These are phyloP conservation scores for Mollisia scopiformis DNA, from an alignment of 2,329 filamentous ascomycete genomes.

Conservation along the genomic window DNA sequence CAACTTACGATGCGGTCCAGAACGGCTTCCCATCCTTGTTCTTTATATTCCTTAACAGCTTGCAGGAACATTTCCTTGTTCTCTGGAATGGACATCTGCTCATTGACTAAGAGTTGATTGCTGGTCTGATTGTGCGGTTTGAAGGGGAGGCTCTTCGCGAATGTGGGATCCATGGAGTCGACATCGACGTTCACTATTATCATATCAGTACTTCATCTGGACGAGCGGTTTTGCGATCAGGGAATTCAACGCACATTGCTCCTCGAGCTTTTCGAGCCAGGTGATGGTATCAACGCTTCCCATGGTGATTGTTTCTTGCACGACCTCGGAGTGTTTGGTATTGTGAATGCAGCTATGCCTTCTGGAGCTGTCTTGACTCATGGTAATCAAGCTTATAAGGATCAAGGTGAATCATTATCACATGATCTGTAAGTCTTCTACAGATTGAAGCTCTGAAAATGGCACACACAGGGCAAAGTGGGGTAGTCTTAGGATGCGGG, in stretches of 20 bases:
- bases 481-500: background rate
- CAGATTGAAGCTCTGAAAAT: background rate
- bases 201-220: no score
- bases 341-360: background rate
- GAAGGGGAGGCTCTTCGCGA: slow-evolving; percentile 48
- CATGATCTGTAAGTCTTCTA: slow-evolving; percentile 1
- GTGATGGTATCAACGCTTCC: slow-evolving; percentile 7
- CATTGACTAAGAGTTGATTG: slow-evolving; percentile 53
- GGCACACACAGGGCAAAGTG: slow-evolving; percentile 12
- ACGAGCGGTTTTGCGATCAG: no score
- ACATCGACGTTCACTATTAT: slow-evolving; percentile 56
- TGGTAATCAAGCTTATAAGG: background rate
- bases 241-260: slow-evolving; percentile 5
- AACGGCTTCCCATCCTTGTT: slow-evolving; percentile 49
- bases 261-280: slow-evolving; percentile 14
- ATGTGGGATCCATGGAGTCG: slow-evolving; percentile 55
- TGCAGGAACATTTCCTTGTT: slow-evolving; percentile 47
- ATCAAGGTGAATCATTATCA: background rate
- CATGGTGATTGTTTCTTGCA: slow-evolving; percentile 3
- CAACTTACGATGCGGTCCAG: slow-evolving; percentile 47
- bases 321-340: background rate
- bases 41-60: slow-evolving; percentile 46
- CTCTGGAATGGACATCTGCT: slow-evolving; percentile 46
- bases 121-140: slow-evolving; percentile 52
- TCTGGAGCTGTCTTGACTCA: background rate